These are phyloP conservation scores for Chimonanthus salicifolius DNA, from an alignment of 164 flowering plant species.

Conservation along the genomic window DNA sequence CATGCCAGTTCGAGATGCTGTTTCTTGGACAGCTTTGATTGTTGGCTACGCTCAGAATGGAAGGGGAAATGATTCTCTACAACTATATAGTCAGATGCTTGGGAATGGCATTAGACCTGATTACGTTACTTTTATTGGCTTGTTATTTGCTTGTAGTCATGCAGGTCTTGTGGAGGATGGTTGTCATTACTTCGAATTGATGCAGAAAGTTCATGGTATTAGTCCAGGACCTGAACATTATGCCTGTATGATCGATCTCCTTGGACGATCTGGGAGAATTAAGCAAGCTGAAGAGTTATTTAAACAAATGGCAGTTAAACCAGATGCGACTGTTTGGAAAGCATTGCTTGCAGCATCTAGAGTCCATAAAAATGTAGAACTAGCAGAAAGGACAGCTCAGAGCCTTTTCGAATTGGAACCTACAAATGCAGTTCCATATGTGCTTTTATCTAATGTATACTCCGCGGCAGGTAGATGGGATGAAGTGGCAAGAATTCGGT, in stretches of 20 bases:
- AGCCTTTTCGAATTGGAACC: conserved; percentile 69
- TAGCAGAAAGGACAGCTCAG: conserved; percentile 66
- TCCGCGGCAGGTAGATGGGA: conserved; percentile 61
- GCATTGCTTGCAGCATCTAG: conserved; percentile 69
- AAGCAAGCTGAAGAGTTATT: conserved; percentile 54
- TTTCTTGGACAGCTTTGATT: conserved; percentile 83
- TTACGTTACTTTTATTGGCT: conserved; percentile 63
- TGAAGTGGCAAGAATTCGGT: conserved; percentile 55
- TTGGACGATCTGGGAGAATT: conserved; percentile 69
- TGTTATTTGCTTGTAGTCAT: conserved; percentile 87
- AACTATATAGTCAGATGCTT: conserved; percentile 60
- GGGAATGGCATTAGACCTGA: conserved; percentile 57
- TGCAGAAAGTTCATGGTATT: conserved; percentile 51
- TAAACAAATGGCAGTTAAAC: conserved; percentile 48
- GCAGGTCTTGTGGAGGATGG: conserved; percentile 68
- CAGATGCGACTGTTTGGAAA: conserved; percentile 87
- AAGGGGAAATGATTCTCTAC: conserved; percentile 46
- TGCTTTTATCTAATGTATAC: conserved; percentile 68
- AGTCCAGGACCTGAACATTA: conserved; percentile 72
- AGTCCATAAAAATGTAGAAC: conserved; percentile 45
- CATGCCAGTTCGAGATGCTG: conserved; percentile 49
- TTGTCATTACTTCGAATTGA: conserved; percentile 46
- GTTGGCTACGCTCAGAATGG: conserved; percentile 77
- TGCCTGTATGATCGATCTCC: conserved; percentile 82
- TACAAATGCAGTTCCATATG: conserved; percentile 61